Evolutionary conservation across 2,329 filamentous ascomycete species (phyloP).

Genomic region (Apiospora malaysiana): DNA sequence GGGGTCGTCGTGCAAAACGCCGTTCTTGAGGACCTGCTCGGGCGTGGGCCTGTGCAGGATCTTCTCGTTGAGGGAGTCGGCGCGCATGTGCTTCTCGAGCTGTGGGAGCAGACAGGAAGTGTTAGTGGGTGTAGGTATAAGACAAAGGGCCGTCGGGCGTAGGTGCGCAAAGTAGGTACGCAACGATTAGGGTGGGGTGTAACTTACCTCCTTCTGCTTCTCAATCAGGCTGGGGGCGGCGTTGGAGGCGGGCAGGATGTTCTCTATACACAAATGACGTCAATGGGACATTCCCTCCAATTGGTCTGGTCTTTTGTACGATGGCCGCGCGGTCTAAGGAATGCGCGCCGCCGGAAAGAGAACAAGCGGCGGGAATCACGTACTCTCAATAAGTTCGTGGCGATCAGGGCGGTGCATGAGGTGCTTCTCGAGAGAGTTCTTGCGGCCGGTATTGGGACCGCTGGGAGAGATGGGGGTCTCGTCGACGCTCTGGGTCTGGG

Average conservation of each 20-base stretch:
- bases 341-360: neutral
- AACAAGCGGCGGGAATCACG: constrained; percentile 39
- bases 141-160: too few relatives aligned
- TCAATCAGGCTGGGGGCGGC: constrained; percentile 81
- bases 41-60: constrained; percentile 78
- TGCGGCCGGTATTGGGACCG: constrained; percentile 54
- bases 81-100: constrained; percentile 86
- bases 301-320: neutral
- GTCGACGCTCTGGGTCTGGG: constrained; percentile 49
- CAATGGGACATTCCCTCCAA: neutral
- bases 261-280: constrained; percentile 58
- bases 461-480: constrained; percentile 63
- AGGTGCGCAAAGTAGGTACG: too few relatives aligned
- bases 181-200: neutral
- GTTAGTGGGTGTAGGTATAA: neutral
- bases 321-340: neutral
- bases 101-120: constrained; percentile 31
- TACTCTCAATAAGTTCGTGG: constrained; percentile 80
- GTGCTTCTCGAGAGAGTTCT: constrained; percentile 76
- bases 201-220: constrained; percentile 72
- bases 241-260: constrained; percentile 81
- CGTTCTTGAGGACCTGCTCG: constrained; percentile 77
- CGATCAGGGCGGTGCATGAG: constrained; percentile 76
- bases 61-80: constrained; percentile 86
- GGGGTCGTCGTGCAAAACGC: constrained; percentile 76